A percentile compares a stretch with the other conserved stretches of the same genome.
Evolutionary conservation across 2,329 filamentous ascomycete species (phyloP).

Genomic region (Teratosphaeria pseudoeucalypti): DNA sequence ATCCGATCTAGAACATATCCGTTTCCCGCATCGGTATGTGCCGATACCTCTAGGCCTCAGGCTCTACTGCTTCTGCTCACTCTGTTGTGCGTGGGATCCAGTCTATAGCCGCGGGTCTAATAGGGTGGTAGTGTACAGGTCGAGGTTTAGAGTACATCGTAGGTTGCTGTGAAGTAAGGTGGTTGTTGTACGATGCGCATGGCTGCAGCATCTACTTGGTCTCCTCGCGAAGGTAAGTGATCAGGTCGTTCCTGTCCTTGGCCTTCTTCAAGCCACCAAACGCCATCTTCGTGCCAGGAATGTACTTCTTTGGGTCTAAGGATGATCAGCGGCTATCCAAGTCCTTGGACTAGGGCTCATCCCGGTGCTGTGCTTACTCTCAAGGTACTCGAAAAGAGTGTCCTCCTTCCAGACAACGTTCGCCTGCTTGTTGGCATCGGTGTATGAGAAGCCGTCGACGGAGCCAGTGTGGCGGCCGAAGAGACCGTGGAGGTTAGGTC

Average conservation of each 20-base stretch:
- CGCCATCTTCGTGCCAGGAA: conserved; percentile 99
- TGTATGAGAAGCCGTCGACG: conserved; percentile 91
- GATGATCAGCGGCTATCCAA: neutral
- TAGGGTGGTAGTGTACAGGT: conserved; percentile 6
- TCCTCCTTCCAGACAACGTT: conserved; percentile 79
- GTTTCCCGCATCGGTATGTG: neutral
- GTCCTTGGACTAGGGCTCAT: neutral
- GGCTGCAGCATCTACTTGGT: conserved; percentile 48
- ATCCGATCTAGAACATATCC: neutral
- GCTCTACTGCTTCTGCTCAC: neutral
- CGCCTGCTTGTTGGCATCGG: conserved; percentile 98
- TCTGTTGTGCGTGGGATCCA: neutral
- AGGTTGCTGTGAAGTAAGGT: neutral
- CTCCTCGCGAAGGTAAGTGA: conserved; percentile 67
- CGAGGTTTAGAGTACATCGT: conserved; percentile 5
- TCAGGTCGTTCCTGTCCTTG: conserved; percentile 98
- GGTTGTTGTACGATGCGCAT: conserved; percentile 4
- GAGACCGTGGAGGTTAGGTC: conserved; percentile 91
- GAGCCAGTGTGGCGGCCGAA: conserved; percentile 92
- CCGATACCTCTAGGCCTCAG: neutral
- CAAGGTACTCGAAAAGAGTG: conserved; percentile 94
- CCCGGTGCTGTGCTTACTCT: conserved; percentile 34
- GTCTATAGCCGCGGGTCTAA: neutral
- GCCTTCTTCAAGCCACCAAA: conserved; percentile 99
- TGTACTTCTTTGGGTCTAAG: conserved; percentile 97